Percentiles rank a stretch among this genome's conserved stretches.
Evolutionary conservation across 345 rosid species (phyloP).

Genomic region (Mallotus nudiflorus): DNA sequence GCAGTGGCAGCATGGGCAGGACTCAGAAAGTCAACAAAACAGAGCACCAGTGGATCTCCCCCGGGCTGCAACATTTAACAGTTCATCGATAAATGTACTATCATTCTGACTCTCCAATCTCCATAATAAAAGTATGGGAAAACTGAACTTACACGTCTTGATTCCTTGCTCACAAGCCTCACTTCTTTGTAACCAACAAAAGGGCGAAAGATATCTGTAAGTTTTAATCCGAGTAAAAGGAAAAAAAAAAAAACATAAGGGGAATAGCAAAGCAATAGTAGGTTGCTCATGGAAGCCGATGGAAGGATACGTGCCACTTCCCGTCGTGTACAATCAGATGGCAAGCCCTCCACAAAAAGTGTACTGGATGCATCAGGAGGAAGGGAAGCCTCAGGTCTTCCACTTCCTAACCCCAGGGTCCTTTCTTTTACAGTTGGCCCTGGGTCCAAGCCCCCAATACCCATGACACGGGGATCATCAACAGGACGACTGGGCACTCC

Average conservation of each 20-base stretch:
- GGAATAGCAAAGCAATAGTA: slow-evolving; percentile 11
- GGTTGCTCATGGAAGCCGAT: background rate
- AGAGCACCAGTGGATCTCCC: slow-evolving; percentile 53
- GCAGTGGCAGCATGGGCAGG: slow-evolving; percentile 74
- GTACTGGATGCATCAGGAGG: slow-evolving; percentile 65
- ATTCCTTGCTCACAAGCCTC: slow-evolving; percentile 66
- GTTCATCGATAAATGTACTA: slow-evolving; percentile 10
- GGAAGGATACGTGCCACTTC: slow-evolving; percentile 69
- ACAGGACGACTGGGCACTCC: slow-evolving; percentile 39
- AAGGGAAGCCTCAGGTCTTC: slow-evolving; percentile 50
- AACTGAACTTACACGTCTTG: slow-evolving; percentile 48
- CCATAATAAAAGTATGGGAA: background rate
- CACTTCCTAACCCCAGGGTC: slow-evolving; percentile 42
- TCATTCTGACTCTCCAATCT: slow-evolving; percentile 1
- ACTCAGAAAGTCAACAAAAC: slow-evolving; percentile 70
- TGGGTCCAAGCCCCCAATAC: slow-evolving; percentile 42
- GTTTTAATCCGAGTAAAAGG: slow-evolving; percentile 36
- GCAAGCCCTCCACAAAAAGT: slow-evolving; percentile 68
- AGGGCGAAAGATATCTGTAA: slow-evolving; percentile 64
- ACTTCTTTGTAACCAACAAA: slow-evolving; percentile 78
- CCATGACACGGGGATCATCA: slow-evolving; percentile 42
- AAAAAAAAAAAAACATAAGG: background rate
- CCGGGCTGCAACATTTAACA: slow-evolving; percentile 47
- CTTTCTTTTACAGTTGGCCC: slow-evolving; percentile 42
- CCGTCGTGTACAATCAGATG: slow-evolving; percentile 50